Evolutionary conservation across 1,139 yeast species (phyloP).

Genomic region (Zygosaccharomyces sapae): DNA sequence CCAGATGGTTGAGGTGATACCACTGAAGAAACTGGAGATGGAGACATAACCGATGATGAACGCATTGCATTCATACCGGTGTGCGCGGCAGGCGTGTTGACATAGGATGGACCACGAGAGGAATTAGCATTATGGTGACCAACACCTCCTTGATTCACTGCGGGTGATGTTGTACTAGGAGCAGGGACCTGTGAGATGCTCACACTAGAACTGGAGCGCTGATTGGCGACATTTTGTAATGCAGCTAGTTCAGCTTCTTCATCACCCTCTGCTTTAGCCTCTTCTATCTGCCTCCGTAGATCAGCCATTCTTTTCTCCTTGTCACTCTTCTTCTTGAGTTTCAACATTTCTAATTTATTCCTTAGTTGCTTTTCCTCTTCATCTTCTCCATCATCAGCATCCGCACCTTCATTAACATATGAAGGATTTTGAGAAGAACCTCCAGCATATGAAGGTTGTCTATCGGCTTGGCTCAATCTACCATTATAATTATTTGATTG

Average conservation of each 20-base stretch:
- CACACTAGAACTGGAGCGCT: constrained; percentile 25
- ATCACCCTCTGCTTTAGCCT: constrained; percentile 38
- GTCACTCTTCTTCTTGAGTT: constrained; percentile 52
- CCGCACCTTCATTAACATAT: constrained; percentile 1
- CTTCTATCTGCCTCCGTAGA: constrained; percentile 40
- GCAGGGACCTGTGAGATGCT: constrained; percentile 10
- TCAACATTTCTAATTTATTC: constrained; percentile 41
- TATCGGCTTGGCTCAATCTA: constrained; percentile 9
- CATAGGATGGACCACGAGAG: neutral
- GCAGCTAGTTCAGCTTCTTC: constrained; percentile 16
- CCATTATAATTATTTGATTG: constrained; percentile 7
- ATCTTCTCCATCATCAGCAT: constrained; percentile 33
- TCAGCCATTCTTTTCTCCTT: constrained; percentile 36
- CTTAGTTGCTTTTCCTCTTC: constrained; percentile 40
- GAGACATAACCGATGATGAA: neutral
- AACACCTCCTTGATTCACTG: constrained; percentile 9
- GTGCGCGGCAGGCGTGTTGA: neutral
- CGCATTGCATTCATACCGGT: neutral
- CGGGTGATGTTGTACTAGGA: constrained; percentile 9
- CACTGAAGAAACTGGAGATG: neutral
- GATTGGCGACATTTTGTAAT: constrained; percentile 4
- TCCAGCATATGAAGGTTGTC: constrained; percentile 3
- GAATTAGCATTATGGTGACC: neutral
- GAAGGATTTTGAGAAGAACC: neutral
- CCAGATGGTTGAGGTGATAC: constrained; percentile 10